phyloP scores from a whole-genome alignment of 208 protist species.

The Novymonas esmeraldas region DNA sequence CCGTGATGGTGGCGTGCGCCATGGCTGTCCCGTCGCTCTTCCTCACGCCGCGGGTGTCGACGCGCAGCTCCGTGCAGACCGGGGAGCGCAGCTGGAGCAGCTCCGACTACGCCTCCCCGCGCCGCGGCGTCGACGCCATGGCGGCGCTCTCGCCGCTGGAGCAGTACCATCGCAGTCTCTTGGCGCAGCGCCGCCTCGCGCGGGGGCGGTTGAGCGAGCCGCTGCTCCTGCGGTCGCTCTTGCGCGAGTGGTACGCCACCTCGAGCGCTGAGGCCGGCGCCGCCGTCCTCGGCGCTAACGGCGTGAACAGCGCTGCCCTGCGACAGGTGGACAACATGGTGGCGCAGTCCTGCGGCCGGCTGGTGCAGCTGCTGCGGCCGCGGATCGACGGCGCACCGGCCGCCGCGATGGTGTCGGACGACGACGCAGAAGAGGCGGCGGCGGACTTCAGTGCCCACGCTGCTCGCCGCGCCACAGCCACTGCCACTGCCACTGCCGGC shows the following conservation, averaged over 20 bases:
- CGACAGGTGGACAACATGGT: slow-evolving; percentile 64
- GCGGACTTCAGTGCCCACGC: slow-evolving; percentile 41
- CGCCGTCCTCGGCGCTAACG: slow-evolving; percentile 22
- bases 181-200: slow-evolving; percentile 39
- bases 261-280: slow-evolving; percentile 24
- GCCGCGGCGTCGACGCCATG: slow-evolving; percentile 3
- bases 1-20: slow-evolving; percentile 68
- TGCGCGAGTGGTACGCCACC: slow-evolving; percentile 72
- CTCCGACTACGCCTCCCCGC: slow-evolving; percentile 14
- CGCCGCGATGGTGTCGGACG: background rate
- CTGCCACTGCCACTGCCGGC: background rate
- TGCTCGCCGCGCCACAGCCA: no score
- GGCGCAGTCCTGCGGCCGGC: slow-evolving; percentile 58
- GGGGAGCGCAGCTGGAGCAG: background rate
- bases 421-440: slow-evolving; percentile 10
- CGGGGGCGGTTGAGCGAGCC: slow-evolving; percentile 73
- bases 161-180: slow-evolving; percentile 31
- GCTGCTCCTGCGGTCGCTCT: slow-evolving; percentile 55
- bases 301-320: slow-evolving; percentile 54
- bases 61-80: slow-evolving; percentile 11
- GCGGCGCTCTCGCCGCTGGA: slow-evolving; percentile 47
- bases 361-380: slow-evolving; percentile 40
- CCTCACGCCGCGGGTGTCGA: slow-evolving; percentile 33
- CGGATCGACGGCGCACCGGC: no score
- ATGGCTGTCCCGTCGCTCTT: slow-evolving; percentile 74